Conservation (phyloP, 139 green algal species). For the Chlamydomonas incerta region DNA sequence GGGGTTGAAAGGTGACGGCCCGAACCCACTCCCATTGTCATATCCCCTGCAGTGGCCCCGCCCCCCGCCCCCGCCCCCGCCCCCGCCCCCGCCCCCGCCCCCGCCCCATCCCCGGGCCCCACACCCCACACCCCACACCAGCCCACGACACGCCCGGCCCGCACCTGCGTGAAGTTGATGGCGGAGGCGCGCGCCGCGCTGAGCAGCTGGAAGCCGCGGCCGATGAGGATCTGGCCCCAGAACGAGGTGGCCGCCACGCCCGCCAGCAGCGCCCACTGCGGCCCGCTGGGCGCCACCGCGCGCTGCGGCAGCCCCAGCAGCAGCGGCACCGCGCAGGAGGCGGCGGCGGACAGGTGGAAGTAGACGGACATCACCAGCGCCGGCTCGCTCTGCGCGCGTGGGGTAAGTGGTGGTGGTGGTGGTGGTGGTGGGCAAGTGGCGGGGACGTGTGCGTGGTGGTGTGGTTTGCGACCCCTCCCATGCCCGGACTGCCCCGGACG, state of each 20-base stretch:
- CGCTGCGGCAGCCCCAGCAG: slow-evolving; percentile 39
- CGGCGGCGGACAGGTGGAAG: slow-evolving; percentile 59
- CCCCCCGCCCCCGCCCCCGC: neutral
- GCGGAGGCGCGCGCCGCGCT: slow-evolving; percentile 34
- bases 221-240: slow-evolving; percentile 51
- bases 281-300: neutral
- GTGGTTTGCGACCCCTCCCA: too few species aligned
- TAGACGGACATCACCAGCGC: slow-evolving; percentile 58
- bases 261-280: slow-evolving; percentile 46
- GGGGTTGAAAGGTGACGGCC: neutral
- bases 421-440: too few species aligned
- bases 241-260: slow-evolving; percentile 53
- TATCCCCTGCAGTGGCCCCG: neutral
- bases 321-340: slow-evolving; percentile 49
- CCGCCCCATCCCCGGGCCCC: too few species aligned
- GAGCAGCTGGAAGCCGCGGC: slow-evolving; percentile 59
- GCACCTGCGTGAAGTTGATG: slow-evolving; percentile 65
- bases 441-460: too few species aligned
- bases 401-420: too few species aligned
- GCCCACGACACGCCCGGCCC: neutral
- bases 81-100: too few species aligned
- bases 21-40: neutral
- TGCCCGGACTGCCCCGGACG: too few species aligned
- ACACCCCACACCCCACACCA: too few species aligned
- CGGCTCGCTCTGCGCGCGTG: neutral